Conservation (phyloP, 306 rosid species). For the Hylodesmum podocarpum region DNA sequence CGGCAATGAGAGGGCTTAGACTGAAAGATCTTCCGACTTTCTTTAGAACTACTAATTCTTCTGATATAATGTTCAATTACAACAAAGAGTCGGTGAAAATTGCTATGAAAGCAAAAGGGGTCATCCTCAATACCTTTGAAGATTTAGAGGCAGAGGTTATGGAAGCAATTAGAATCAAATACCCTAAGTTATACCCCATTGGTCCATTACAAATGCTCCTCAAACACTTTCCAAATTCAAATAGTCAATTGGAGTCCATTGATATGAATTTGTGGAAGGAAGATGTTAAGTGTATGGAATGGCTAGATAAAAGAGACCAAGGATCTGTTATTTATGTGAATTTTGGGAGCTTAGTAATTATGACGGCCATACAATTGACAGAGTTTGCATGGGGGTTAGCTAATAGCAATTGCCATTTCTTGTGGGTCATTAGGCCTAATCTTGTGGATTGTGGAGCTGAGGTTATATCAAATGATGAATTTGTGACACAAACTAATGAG, state of each 20-base stretch:
- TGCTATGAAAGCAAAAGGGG: constrained; percentile 31
- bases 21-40: constrained; percentile 40
- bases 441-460: constrained; percentile 30
- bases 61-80: constrained; percentile 39
- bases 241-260: constrained; percentile 3
- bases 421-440: constrained; percentile 42
- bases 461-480: constrained; percentile 29
- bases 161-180: constrained; percentile 27
- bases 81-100: constrained; percentile 12
- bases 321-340: constrained; percentile 40
- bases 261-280: constrained; percentile 37
- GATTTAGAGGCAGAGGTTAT: constrained; percentile 39
- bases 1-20: constrained; percentile 36
- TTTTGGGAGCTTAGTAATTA: constrained; percentile 42
- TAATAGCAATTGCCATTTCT: constrained; percentile 32
- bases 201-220: constrained; percentile 38
- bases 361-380: constrained; percentile 28
- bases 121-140: constrained; percentile 41
- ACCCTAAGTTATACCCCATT: constrained; percentile 35
- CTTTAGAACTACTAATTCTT: constrained; percentile 31
- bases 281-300: constrained; percentile 29
- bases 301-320: constrained; percentile 35
- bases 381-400: constrained; percentile 48
- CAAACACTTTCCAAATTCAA: constrained; percentile 5
- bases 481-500: not conserved